Conservation (phyloP, 306 rosid species). For the Sphenostylis stenocarpa region DNA sequence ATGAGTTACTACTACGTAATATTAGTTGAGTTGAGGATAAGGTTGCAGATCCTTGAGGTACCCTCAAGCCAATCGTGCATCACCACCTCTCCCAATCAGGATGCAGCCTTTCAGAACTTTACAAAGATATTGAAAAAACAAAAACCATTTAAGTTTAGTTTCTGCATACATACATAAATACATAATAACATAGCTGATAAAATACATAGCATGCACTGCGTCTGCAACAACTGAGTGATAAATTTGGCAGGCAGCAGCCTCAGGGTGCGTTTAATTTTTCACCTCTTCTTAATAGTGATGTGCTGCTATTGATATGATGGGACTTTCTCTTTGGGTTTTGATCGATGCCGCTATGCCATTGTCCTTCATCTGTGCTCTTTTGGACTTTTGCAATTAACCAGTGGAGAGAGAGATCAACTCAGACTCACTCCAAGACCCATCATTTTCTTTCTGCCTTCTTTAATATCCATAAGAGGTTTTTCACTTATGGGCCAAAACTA, state of each 20-base stretch:
- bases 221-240: constrained; percentile 28
- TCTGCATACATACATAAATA: background rate
- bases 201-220: background rate
- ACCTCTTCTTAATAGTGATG: constrained; percentile 27
- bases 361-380: constrained; percentile 30
- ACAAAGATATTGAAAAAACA: background rate
- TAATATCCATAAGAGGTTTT: constrained; percentile 18
- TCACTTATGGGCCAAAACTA: constrained; percentile 28
- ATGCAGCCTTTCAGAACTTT: constrained; percentile 40
- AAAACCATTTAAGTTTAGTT: background rate
- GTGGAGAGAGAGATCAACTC: constrained; percentile 31
- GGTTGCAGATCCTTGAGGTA: constrained; percentile 57
- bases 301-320: constrained; percentile 37
- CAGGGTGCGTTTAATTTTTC: background rate
- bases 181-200: background rate
- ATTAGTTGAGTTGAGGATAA: constrained; percentile 10
- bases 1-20: constrained; percentile 16
- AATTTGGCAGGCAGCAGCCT: constrained; percentile 23
- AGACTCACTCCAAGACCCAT: constrained; percentile 53
- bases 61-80: constrained; percentile 43
- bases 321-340: constrained; percentile 36
- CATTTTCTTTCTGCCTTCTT: constrained; percentile 40
- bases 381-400: constrained; percentile 40
- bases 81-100: constrained; percentile 59
- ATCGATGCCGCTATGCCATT: constrained; percentile 33